Percentiles rank a stretch among this genome's conserved stretches.
Conservation (phyloP, 1,284 basidiomycete species). For the Pholiota adiposa region DNA sequence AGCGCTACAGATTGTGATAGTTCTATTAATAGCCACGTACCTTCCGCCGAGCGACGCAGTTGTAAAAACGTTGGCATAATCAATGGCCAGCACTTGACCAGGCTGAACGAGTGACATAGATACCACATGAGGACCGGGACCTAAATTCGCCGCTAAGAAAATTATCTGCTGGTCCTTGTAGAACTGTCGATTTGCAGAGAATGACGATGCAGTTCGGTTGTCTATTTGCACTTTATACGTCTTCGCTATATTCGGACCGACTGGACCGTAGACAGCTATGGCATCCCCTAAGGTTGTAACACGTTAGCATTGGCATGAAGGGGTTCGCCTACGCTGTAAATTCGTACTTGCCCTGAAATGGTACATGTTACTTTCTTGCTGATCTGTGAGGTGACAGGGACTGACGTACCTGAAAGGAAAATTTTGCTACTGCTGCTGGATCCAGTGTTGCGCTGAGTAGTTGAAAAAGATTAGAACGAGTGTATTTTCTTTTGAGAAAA, state of each 20-base stretch:
- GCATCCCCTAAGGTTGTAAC: constrained; percentile 32
- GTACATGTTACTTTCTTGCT: neutral
- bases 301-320: neutral
- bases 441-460: constrained; percentile 15
- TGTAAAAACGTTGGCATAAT: constrained; percentile 40
- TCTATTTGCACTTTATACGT: constrained; percentile 40
- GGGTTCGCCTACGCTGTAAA: no score
- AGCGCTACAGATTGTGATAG: neutral
- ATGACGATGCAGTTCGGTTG: constrained; percentile 24
- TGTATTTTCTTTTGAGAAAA: no score
- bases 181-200: constrained; percentile 29
- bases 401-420: constrained; percentile 21
- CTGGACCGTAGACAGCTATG: constrained; percentile 42
- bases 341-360: neutral
- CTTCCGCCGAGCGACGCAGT: constrained; percentile 29
- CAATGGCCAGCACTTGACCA: constrained; percentile 37
- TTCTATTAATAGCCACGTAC: constrained; percentile 8
- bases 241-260: constrained; percentile 33
- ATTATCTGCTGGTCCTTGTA: constrained; percentile 21
- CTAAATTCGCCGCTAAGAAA: constrained; percentile 19
- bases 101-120: constrained; percentile 25
- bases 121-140: constrained; percentile 17
- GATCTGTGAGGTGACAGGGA: no score
- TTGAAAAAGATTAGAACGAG: neutral
- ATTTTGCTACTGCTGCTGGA: constrained; percentile 6